Percentiles rank a stretch among this genome's conserved stretches.
These are phyloP conservation scores for Aspergillus puulaauensis DNA, from an alignment of 2,329 filamentous ascomycete species.

Conservation along the genomic window DNA sequence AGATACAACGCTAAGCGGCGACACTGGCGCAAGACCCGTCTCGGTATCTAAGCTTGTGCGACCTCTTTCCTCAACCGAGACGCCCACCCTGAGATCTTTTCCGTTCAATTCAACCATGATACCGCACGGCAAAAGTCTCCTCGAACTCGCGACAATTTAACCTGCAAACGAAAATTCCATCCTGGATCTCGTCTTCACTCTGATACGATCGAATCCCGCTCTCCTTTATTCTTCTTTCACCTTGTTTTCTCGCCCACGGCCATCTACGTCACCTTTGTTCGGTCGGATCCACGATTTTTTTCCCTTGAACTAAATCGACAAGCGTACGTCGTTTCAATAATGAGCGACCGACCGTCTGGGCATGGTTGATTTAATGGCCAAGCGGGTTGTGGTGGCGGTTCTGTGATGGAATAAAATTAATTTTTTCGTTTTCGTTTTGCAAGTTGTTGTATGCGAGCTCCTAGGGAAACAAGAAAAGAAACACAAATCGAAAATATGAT, in stretches of 20 bases:
- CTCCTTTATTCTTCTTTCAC: background rate
- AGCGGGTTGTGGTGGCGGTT: conserved; percentile 9
- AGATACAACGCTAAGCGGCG: conserved; percentile 99
- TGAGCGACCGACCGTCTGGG: background rate
- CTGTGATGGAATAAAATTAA: conserved; percentile 10
- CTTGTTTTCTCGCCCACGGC: background rate
- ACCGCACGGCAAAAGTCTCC: conserved; percentile 17
- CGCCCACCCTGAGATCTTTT: conserved; percentile 25
- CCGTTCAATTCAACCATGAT: conserved; percentile 29
- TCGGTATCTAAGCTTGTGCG: conserved; percentile 79
- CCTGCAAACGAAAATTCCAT: conserved; percentile 9
- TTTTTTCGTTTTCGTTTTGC: conserved; percentile 10
- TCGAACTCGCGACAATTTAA: conserved; percentile 17
- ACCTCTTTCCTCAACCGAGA: conserved; percentile 31
- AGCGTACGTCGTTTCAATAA: background rate
- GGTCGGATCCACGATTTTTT: background rate
- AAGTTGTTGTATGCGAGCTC: conserved; percentile 23
- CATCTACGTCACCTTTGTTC: background rate
- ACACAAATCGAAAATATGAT: conserved; percentile 26
- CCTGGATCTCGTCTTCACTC: conserved; percentile 17
- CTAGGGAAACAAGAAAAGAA: conserved; percentile 10
- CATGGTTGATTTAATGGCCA: background rate
- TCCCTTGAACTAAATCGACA: background rate
- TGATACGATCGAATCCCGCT: conserved; percentile 7
- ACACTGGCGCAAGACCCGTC: conserved; percentile 99